phyloP scores from a whole-genome alignment of 371 early-diverging fungal genomes.

The Mucor irregularis region DNA sequence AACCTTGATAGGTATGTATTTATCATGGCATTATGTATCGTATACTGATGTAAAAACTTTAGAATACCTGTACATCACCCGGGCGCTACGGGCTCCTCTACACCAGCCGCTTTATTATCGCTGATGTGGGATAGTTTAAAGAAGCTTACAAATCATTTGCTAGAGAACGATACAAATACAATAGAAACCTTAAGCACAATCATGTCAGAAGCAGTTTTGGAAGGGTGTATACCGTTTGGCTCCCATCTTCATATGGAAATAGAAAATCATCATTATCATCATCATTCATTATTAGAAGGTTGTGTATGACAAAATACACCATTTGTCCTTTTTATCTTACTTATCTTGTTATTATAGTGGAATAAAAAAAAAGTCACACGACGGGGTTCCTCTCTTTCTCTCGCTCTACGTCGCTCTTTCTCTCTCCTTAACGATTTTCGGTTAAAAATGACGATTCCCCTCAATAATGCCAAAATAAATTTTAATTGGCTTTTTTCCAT shows the following conservation, averaged over 20 bases:
- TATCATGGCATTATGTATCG: too few species aligned
- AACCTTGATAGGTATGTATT: slow-evolving; percentile 38
- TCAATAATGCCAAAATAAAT: too few species aligned
- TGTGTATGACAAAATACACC: too few species aligned
- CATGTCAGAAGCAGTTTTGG: slow-evolving; percentile 45
- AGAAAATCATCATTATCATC: slow-evolving; percentile 15
- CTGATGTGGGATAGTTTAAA: slow-evolving; percentile 42
- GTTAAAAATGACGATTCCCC: too few species aligned
- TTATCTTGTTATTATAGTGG: not conserved
- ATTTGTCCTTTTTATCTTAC: not conserved
- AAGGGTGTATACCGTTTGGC: slow-evolving; percentile 48
- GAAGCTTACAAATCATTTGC: slow-evolving; percentile 36
- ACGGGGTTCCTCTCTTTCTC: not conserved
- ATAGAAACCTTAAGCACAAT: slow-evolving; percentile 38
- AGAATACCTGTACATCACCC: slow-evolving; percentile 54
- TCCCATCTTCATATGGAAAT: slow-evolving; percentile 52
- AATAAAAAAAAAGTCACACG: not conserved
- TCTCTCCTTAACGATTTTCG: too few species aligned
- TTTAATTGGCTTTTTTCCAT: too few species aligned
- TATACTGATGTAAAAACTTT: not conserved
- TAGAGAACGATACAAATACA: slow-evolving; percentile 49
- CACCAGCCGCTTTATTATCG: slow-evolving; percentile 41
- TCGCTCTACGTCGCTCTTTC: too few species aligned
- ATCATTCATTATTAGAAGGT: not conserved
- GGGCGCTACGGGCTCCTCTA: slow-evolving; percentile 27